Conservation (phyloP, 768 basidiomycete species). For the Pisolithus tinctorius region DNA sequence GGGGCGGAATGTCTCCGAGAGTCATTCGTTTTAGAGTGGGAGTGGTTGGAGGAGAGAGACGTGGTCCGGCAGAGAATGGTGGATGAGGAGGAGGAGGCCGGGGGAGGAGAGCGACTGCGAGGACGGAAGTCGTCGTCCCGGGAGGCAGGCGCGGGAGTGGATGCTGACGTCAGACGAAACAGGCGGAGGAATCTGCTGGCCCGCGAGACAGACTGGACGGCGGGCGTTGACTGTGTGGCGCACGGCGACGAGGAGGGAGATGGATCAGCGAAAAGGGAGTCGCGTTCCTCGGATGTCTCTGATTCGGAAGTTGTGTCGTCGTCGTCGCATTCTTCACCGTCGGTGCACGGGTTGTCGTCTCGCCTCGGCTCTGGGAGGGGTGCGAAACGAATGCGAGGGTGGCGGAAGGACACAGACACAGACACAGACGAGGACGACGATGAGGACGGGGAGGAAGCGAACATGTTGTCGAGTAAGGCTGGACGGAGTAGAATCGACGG, state of each 20-base stretch:
- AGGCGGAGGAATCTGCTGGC: constrained; percentile 15
- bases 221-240: constrained; percentile 15
- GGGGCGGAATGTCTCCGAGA: constrained; percentile 20
- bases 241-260: constrained; percentile 17
- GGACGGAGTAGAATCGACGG: constrained; percentile 14
- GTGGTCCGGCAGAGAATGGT: background rate
- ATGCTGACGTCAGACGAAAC: constrained; percentile 6
- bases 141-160: constrained; percentile 1
- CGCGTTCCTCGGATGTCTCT: constrained; percentile 3
- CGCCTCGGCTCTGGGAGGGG: constrained; percentile 75
- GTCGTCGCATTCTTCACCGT: constrained; percentile 24
- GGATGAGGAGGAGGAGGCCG: background rate
- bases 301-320: background rate
- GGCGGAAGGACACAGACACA: background rate
- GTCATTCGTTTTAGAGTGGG: background rate
- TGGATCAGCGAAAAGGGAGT: constrained; percentile 1
- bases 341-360: constrained; percentile 23
- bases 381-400: constrained; percentile 62
- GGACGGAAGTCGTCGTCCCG: background rate
- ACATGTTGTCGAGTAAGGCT: background rate
- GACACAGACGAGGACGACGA: background rate
- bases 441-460: too few species aligned
- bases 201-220: constrained; percentile 5
- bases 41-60: constrained; percentile 1
- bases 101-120: background rate